A percentile compares a stretch with the other conserved stretches of the same genome.
Evolutionary conservation across 1,139 yeast genomes (phyloP).

Genomic region (Kurtzmaniella quercitrusa): DNA sequence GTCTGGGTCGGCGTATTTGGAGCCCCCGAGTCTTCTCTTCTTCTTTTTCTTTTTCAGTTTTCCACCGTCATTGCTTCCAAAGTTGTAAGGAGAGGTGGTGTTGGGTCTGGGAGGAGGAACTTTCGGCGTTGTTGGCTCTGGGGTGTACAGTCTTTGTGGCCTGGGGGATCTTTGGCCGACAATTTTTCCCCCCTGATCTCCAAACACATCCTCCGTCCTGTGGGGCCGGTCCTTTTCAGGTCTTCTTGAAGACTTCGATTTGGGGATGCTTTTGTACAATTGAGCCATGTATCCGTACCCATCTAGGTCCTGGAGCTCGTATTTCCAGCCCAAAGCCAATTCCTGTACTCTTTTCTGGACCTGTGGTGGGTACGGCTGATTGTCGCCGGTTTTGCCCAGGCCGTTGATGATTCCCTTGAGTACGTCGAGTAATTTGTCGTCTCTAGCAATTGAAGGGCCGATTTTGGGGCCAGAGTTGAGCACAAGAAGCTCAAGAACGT

Average conservation of each 20-base stretch:
- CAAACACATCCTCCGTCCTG: constrained; percentile 13
- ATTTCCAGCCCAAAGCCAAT: constrained; percentile 62
- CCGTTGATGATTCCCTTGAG: constrained; percentile 47
- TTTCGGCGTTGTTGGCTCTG: constrained; percentile 13
- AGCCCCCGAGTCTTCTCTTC: constrained; percentile 17
- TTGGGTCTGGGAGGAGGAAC: constrained; percentile 29
- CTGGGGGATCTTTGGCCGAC: constrained; percentile 5
- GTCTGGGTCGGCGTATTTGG: constrained; percentile 48
- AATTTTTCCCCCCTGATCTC: constrained; percentile 8
- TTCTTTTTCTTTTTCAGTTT: constrained; percentile 16
- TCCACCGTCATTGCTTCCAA: constrained; percentile 3
- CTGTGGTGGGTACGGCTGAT: constrained; percentile 34
- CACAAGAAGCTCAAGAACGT: constrained; percentile 67
- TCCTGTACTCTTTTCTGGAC: constrained; percentile 44
- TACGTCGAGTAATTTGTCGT: constrained; percentile 66
- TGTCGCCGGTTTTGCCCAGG: constrained; percentile 33
- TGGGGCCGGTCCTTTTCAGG: constrained; percentile 7
- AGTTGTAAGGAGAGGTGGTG: constrained; percentile 18
- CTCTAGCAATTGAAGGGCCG: constrained; percentile 57
- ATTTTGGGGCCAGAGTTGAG: constrained; percentile 62
- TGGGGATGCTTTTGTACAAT: constrained; percentile 39
- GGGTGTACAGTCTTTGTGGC: background rate
- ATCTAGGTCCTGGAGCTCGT: constrained; percentile 47
- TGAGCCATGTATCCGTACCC: constrained; percentile 49
- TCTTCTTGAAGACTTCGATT: constrained; percentile 8